Base-by-base conservation (phyloP, 2,329 filamentous ascomycete genomes). In the Cercospora sp. region DNA sequence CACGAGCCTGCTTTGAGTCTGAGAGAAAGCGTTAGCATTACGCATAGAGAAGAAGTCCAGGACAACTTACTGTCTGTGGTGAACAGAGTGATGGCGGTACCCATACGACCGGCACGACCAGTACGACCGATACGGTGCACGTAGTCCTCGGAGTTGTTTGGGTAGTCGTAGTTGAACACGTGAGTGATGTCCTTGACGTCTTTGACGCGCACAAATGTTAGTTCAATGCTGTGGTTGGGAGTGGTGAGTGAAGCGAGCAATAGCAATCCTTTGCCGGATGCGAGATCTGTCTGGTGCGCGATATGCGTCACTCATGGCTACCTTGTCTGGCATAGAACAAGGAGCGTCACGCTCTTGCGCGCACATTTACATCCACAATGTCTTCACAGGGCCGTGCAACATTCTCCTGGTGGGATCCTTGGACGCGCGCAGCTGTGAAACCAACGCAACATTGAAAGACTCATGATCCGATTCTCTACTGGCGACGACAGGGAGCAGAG, bases 181-280 rank as follows among this genome's bases (percentile, higher is more conserved):
- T 99, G 95, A 84, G 95, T 98, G 86, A 99, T 99, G 88, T 99
- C 97, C 85, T 94, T 94, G 86, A 99, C 95, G 91, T 99, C 95
- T 98, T 97, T 80, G 79, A 85, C 82, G 85, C 81, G 85, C 81
- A 87, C 12, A 61, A 88, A 73, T 72, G 75, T 78, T 75, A 77
- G 76, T 77, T 72, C 66, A 63, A 64, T 70, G 67, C 66, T 70
- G 70, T 63, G 61, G 40, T 61, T 62, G 49, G 59, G 49, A 55
- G n/a, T 28, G 58, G 78, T 81, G 78, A 82, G 78, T 78, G 69
- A 72, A 74, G 75, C 70, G 77, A 81, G 77, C 78, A 81, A 81
- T 79, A 79, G 77, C 79, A 81, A 82, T 81, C 86, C 86, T 82
- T 84, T 83, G 79, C 82, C 83, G 85, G 84, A 84, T 78, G 76